phyloP scores from a whole-genome alignment of 2,329 filamentous ascomycete species.

The Verticillium dahliae region DNA sequence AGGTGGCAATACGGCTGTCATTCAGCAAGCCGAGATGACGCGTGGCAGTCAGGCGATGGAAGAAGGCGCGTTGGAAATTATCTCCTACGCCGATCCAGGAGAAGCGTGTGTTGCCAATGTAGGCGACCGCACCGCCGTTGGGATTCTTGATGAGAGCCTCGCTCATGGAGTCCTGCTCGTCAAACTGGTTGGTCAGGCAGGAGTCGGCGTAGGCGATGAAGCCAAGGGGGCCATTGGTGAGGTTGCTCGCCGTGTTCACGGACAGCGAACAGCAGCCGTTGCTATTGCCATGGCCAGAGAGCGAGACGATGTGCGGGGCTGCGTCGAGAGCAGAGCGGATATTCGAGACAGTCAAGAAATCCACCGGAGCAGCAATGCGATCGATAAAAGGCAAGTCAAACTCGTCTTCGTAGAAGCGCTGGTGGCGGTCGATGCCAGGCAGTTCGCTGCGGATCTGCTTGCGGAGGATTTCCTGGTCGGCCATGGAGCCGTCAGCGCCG shows the following conservation, averaged over 20 bases:
- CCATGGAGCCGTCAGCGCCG: background rate
- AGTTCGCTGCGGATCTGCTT: background rate
- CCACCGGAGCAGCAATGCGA: background rate
- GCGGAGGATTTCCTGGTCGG: background rate
- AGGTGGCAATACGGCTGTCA: background rate
- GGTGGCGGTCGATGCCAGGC: background rate
- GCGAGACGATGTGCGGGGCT: background rate
- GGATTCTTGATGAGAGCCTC: background rate
- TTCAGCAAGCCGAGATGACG: background rate
- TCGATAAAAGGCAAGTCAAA: background rate
- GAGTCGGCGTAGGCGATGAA: background rate
- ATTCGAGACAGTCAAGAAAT: background rate
- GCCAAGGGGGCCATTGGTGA: background rate
- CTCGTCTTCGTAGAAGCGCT: background rate
- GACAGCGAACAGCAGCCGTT: background rate
- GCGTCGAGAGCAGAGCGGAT: background rate
- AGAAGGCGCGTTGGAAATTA: background rate
- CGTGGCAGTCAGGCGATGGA: background rate
- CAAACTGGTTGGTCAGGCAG: background rate
- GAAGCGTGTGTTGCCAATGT: background rate
- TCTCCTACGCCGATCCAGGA: background rate
- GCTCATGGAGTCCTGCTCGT: background rate
- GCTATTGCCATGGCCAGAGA: background rate
- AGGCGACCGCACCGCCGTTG: background rate
- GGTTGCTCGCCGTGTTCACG: background rate